phyloP scores from a whole-genome alignment of 2,329 filamentous ascomycete species.

The Fusarium sp. region DNA sequence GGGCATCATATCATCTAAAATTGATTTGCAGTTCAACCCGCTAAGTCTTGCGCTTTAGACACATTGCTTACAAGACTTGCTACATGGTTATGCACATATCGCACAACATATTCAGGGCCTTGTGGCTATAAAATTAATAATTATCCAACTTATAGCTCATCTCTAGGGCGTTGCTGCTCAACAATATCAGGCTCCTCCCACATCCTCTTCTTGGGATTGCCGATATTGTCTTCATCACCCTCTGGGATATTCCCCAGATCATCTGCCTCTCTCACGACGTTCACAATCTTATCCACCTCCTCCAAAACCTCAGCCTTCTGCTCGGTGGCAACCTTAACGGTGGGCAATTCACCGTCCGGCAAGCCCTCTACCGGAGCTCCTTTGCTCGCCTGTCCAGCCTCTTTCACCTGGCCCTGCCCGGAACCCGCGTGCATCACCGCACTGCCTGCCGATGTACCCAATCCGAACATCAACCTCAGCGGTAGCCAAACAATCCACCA shows the following conservation, averaged over 20 bases:
- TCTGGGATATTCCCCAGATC: constrained; percentile 39
- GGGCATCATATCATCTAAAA: not conserved
- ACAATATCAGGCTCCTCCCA: constrained; percentile 40
- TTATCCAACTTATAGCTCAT: constrained; percentile 49
- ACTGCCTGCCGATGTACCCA: constrained; percentile 65
- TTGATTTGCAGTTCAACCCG: not conserved
- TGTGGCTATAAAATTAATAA: not conserved
- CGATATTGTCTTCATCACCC: constrained; percentile 12
- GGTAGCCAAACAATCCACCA: constrained; percentile 92
- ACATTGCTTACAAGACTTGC: not conserved
- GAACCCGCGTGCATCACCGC: constrained; percentile 55
- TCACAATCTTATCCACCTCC: constrained; percentile 65
- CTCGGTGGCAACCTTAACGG: constrained; percentile 54
- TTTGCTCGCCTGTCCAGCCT: constrained; percentile 41
- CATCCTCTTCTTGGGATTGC: constrained; percentile 46
- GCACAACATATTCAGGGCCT: not conserved
- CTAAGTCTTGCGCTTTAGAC: not conserved
- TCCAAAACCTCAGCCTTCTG: constrained; percentile 56
- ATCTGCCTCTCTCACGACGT: constrained; percentile 52
- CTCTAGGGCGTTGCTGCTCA: constrained; percentile 47
- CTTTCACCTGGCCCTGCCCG: constrained; percentile 38
- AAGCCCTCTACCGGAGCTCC: constrained; percentile 48
- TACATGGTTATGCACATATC: not conserved
- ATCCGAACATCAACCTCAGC: constrained; percentile 71
- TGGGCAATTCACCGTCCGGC: constrained; percentile 59